Base-by-base conservation (phyloP, 2,329 filamentous ascomycete species). In the Colletotrichum tofieldiae region DNA sequence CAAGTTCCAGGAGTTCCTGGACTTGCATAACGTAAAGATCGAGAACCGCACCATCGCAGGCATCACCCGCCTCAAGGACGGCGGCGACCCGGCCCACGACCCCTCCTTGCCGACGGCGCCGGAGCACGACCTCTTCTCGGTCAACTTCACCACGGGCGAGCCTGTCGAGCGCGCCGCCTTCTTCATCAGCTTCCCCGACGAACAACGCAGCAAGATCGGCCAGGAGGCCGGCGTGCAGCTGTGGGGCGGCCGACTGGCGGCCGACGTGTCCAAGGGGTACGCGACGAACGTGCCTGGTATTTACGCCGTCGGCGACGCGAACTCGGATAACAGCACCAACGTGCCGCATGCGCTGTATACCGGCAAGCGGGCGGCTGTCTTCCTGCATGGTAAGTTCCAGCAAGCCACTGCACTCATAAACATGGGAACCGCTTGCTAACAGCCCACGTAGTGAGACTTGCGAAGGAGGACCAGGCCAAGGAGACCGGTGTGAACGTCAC, bases 321-420 rank as follows among this genome's bases (percentile, higher is more conserved):
- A 91, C 78, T 86, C 85, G 41, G 89, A 91, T 65, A 86, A 86
- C n/a, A 81, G 83, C 11, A 91, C 89, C 3, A 92, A 91, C 73
- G 86, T 91, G 0, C 89, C 89, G 0, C 89, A 91, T 73, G 90
- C 90, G 0, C 84, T 92, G 76, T 91, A 83, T 76, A 87, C 82
- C 16, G 90, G 89, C 3, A 92, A 92, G 83, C 79, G 85, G 39
- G 82, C 89, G 0, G 89, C 87, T 6, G 89, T 92, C 1, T 89
- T 81, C 60, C 71, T 90, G 5, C 90, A 92, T 74, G 84, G 88
- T 90, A 77, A 82, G 87, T 81, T 29, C 45, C 26, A 6, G 3
- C 11, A 20, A 16, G 2, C 26, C 11, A 29, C 32, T 5, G 23
- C 20, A 11, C 20, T 23, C 0, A 20, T n/a, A 2, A 3, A 2